Evolutionary conservation across 148 eudicot species (phyloP).

Genomic region (Fagopyrum homotropicum): DNA sequence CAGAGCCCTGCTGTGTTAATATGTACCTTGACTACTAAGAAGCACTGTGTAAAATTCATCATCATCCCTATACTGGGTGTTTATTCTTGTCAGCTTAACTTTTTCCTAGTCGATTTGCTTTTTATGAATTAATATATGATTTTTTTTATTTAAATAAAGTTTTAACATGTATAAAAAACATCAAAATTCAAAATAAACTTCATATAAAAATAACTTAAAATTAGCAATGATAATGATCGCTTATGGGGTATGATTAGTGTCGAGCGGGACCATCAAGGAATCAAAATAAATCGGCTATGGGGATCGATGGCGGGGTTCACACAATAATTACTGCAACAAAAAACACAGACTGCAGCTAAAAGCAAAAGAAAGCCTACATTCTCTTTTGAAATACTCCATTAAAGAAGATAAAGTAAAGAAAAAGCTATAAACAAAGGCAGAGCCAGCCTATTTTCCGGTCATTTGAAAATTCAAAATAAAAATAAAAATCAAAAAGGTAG

Average conservation of each 20-base stretch:
- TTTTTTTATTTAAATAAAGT: too few species aligned
- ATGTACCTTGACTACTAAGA: too few species aligned
- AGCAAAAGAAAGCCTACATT: neutral
- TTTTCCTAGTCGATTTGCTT: too few species aligned
- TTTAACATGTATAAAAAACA: too few species aligned
- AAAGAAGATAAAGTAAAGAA: neutral
- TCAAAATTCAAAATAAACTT: too few species aligned
- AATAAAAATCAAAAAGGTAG: neutral
- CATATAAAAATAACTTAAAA: neutral
- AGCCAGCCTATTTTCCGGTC: slow-evolving; percentile 3
- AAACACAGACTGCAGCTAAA: neutral
- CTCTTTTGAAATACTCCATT: neutral
- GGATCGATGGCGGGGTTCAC: neutral
- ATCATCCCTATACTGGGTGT: too few species aligned
- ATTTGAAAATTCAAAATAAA: neutral
- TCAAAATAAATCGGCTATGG: slow-evolving; percentile 4
- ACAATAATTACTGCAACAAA: slow-evolving; percentile 5
- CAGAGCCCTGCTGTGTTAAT: too few species aligned
- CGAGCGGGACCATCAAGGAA: slow-evolving; percentile 7
- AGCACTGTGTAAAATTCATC: too few species aligned
- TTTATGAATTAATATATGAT: too few species aligned
- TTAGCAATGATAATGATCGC: neutral
- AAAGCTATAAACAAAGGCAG: neutral
- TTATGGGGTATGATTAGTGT: neutral
- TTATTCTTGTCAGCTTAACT: too few species aligned